Base-by-base conservation (phyloP, 2,329 filamentous ascomycete genomes). In the Diaporthe sp. region DNA sequence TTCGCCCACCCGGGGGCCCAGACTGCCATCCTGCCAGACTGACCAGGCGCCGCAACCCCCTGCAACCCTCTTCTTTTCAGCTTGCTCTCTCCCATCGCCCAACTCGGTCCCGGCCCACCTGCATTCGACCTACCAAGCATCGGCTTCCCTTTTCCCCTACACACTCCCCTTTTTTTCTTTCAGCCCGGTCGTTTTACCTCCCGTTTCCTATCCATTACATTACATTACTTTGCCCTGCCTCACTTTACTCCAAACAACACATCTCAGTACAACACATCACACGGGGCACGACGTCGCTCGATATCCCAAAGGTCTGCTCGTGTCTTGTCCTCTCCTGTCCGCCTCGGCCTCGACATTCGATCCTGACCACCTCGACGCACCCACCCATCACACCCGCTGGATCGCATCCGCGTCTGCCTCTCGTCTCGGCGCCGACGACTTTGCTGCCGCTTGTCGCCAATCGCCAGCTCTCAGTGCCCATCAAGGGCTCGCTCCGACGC, bases 401-500 rank as follows among this genome's bases (percentile, higher is more conserved):
- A 72, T 58, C 50, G n/a, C 61, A 35, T 54, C 25, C 22, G 35
- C 38, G 10, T 30, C 47, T 42, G 30, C 45, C 17, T 52, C 42
- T 52, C 15, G 64, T 67, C 45, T 50, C 30, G 64, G 47, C 64
- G 7, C 45, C 45, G 33, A 68, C 45, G 33, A 68, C 64, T 15
- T 45, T 22, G 33, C 47, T 40, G 17, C 33, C 47, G 47, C 64
- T 40, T 28, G 64, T 68, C 64, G 64, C 64, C 33, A n/a, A 68
- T 28, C 15, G 47, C 25, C 47, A 54, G 33, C 47, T 68, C 45
- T 19, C 3, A 17, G 15, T 40, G 30, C 64, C 33, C 33, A 28
- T 28, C 68, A 57, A 74, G 67, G 40, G 67, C 35, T 58, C 42
- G 67, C 45, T 61, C 76, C 68, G 54, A 54, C 61, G 77, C 33